Percentiles rank a stretch among this genome's conserved stretches.
phyloP scores from a whole-genome alignment of 352 stramenopile genomes.

The Hyaloperonospora brassicae region DNA sequence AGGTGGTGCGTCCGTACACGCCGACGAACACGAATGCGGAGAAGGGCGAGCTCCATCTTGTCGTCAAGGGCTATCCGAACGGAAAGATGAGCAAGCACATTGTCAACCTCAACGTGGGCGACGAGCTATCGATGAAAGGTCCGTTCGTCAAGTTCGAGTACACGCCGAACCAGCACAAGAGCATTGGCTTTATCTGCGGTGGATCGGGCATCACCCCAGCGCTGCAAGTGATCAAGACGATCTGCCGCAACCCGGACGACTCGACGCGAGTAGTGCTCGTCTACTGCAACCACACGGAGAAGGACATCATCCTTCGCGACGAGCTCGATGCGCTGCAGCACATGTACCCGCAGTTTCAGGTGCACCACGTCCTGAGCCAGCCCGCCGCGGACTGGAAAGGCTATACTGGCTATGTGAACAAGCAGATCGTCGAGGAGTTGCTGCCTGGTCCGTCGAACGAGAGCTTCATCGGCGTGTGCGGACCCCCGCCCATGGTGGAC shows the following conservation, averaged over 20 bases:
- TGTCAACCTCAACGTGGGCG: conserved; percentile 57
- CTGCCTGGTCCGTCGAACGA: conserved; percentile 55
- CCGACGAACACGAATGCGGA: conserved; percentile 66
- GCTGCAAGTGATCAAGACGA: conserved; percentile 68
- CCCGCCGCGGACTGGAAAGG: conserved; percentile 40
- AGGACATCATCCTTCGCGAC: conserved; percentile 80
- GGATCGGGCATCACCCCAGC: conserved; percentile 79
- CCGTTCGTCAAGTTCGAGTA: conserved; percentile 83
- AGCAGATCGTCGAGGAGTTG: conserved; percentile 59
- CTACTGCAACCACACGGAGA: conserved; percentile 71
- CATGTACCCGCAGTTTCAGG: conserved; percentile 56
- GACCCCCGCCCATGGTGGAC: conserved; percentile 79
- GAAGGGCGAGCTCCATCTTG: conserved; percentile 65
- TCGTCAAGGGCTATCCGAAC: conserved; percentile 81
- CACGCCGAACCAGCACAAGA: conserved; percentile 74
- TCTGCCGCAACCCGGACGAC: conserved; percentile 69
- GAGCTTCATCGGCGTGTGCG: conserved; percentile 71
- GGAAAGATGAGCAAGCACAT: conserved; percentile 84
- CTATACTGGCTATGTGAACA: conserved; percentile 56
- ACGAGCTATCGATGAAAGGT: conserved; percentile 81
- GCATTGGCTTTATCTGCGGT: conserved; percentile 70
- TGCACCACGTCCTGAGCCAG: conserved; percentile 54
- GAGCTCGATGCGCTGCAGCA: conserved; percentile 60
- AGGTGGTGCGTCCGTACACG: conserved; percentile 77
- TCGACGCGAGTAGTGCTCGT: conserved; percentile 72